Base-by-base conservation (phyloP, 1,284 basidiomycete species). In the Austroboletus niveus region DNA sequence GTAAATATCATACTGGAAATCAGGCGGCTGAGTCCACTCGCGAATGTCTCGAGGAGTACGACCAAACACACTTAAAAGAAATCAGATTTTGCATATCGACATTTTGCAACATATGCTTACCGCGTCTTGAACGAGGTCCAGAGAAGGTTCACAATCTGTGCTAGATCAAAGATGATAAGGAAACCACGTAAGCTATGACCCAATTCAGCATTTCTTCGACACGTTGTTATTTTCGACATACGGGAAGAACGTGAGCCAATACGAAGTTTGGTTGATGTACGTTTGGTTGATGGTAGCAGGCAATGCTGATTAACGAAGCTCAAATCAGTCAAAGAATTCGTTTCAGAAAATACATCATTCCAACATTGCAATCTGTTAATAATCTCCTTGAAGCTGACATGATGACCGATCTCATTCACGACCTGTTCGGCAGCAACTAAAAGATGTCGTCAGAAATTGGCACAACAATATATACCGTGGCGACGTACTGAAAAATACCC, bases 191-290 rank as follows among this genome's bases (percentile, higher is more conserved):
- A 78, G 5, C 88, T 12, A 44, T 14, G 24, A 39, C 24, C 22
- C 3, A 31, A 27, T 31, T 69, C 14, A 69, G 53, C 17, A 48
- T 24, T 38, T 15, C 3, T 39, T 45, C 30, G 0, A 40, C 31
- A 31, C 27, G 34, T 10, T 12, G 9, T 47, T 30, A 10, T 41
- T 35, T 29, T 32, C 38, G 31, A 76, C 85, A 32, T 69, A 89
- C 80, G 94, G 94, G 76, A 96, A 92, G 75, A 88, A 96, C 8
- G 94, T 96, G 46, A 98, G 74, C 95, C 95, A 98, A 70, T 94
- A 95, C 29, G 88, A 88, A 5, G 85, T 76, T 62, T 93, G 89
- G 60, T 88, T 82, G 57, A 94, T 86, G 60, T 94, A 94, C 0
- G 92, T 91, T 51, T 75, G 72, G 62, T 89, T 86, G 63, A 97